Evolutionary conservation across 495 filamentous ascomycete species (phyloP).

Genomic region (Oidiodendron maius): DNA sequence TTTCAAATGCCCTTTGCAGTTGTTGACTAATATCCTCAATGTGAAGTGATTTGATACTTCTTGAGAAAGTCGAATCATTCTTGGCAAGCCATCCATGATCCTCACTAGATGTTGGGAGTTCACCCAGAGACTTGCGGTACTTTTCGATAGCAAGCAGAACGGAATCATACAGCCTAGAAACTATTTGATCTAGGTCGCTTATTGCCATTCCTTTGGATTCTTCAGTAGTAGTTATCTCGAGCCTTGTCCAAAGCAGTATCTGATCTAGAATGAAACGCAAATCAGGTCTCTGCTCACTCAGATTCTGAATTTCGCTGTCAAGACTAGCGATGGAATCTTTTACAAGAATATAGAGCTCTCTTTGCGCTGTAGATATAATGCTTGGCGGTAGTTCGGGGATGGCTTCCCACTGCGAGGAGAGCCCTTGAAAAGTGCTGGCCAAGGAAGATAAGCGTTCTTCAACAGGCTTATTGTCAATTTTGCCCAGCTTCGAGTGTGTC

Average conservation of each 20-base stretch:
- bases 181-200: constrained; percentile 43
- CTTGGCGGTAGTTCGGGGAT: constrained; percentile 49
- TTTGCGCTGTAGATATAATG: constrained; percentile 41
- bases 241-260: constrained; percentile 41
- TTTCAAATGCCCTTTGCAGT: constrained; percentile 42
- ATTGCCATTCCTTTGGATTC: constrained; percentile 13
- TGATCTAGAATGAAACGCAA: constrained; percentile 60
- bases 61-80: constrained; percentile 50
- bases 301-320: constrained; percentile 32
- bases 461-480: constrained; percentile 35
- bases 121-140: constrained; percentile 43
- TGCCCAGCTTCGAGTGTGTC: constrained; percentile 56
- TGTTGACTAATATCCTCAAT: constrained; percentile 45
- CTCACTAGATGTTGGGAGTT: constrained; percentile 46
- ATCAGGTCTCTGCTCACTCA: constrained; percentile 43
- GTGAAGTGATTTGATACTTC: constrained; percentile 52
- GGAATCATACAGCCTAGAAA: constrained; percentile 56
- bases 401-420: constrained; percentile 33
- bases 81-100: constrained; percentile 58
- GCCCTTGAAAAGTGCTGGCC: constrained; percentile 37
- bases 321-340: constrained; percentile 38
- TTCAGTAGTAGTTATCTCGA: neutral
- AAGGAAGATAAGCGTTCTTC: constrained; percentile 38
- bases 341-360: constrained; percentile 38
- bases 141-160: constrained; percentile 71